Percentiles rank a stretch among this genome's conserved stretches.
phyloP scores from a whole-genome alignment of 2,329 filamentous ascomycete genomes.

The Ceratocystis colombiana region DNA sequence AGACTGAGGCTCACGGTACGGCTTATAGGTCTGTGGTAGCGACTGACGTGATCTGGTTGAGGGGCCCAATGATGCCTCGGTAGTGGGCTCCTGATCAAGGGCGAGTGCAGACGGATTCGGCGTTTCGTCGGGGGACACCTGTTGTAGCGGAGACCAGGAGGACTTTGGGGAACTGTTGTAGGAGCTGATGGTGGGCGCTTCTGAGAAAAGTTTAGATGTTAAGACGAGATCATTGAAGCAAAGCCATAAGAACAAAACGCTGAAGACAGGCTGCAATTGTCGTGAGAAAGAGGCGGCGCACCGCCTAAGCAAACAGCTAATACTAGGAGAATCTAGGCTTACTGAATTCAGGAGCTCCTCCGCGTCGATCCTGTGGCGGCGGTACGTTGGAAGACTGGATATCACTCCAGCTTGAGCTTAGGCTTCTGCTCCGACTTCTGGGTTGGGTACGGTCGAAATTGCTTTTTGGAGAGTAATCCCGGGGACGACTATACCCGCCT shows the following conservation, averaged over 20 bases:
- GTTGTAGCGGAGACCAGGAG: constrained; percentile 8
- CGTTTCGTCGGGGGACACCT: constrained; percentile 5
- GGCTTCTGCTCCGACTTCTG: constrained; percentile 28
- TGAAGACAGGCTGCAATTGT: not conserved
- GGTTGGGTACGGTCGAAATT: no score
- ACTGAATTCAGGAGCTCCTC: constrained; percentile 16
- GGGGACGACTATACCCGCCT: not conserved
- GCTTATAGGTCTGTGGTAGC: constrained; percentile 23
- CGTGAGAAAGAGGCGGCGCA: not conserved
- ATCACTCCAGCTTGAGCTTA: constrained; percentile 27
- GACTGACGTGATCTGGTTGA: constrained; percentile 15
- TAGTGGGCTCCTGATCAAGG: constrained; percentile 12
- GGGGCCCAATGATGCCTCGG: not conserved
- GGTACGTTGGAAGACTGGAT: constrained; percentile 5
- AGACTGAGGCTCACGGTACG: constrained; percentile 21
- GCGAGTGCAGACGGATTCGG: not conserved
- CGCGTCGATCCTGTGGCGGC: constrained; percentile 5
- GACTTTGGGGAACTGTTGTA: not conserved
- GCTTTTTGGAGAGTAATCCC: not conserved
- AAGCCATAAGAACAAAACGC: not conserved
- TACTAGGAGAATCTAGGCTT: constrained; percentile 14
- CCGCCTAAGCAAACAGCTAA: not conserved
- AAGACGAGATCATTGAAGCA: constrained; percentile 11
- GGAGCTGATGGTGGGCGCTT: constrained; percentile 20
- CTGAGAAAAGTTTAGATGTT: constrained; percentile 18